Base-by-base conservation (phyloP, 768 basidiomycete genomes). In the Gyrodon lividus region DNA sequence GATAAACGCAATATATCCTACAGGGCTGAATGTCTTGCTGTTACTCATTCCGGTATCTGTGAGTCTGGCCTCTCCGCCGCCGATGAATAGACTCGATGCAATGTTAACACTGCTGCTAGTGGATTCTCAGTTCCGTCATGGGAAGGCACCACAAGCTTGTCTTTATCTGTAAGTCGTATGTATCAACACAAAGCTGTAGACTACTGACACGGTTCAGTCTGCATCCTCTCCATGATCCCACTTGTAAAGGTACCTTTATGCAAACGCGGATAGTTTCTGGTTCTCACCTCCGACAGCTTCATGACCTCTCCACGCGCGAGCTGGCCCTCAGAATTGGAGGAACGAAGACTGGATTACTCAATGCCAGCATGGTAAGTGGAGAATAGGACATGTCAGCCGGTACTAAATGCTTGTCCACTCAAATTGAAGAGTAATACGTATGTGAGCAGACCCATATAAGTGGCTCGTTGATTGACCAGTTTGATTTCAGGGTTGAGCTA, bases 301-400 rank as follows among this genome's bases (percentile, higher is more conserved):
- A 93, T 56, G 92, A 92, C 54, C 74, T 92, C 38, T 80, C 81
- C 1, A 92, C 87, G 0, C 75, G 78, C 48, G 87, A 92, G 48
- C 70, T 95, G 12, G 80, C 90, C 9, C 68, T 83, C 8, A 79
- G 91, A 39, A 79, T 92, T 22, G 92, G 91, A 3, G 87, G 88
- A 19, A 73, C 86, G 14, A 84, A 81, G 60, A 83, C 89, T 0
- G 92, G 89, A 0, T 73, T 95, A 17, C 70, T 93, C 28, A 92
- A 92, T 58, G 89, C 88, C 37, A 89, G 83, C 65, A 73, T 90
- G 82, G 87, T 89, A 64, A 44, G 78, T 62, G 13, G 12, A 24
- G 6, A 6, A 26, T 16, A 28, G 6, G 1, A 46, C 31, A 8
- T 35, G 34, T 39, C 4, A 0, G n/a, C 28, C n/a, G 8, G 16